A percentile compares a stretch with the other conserved stretches of the same genome.
phyloP scores from a whole-genome alignment of 2,329 filamentous ascomycete genomes.

The Ceratocystis eucalypticola region DNA sequence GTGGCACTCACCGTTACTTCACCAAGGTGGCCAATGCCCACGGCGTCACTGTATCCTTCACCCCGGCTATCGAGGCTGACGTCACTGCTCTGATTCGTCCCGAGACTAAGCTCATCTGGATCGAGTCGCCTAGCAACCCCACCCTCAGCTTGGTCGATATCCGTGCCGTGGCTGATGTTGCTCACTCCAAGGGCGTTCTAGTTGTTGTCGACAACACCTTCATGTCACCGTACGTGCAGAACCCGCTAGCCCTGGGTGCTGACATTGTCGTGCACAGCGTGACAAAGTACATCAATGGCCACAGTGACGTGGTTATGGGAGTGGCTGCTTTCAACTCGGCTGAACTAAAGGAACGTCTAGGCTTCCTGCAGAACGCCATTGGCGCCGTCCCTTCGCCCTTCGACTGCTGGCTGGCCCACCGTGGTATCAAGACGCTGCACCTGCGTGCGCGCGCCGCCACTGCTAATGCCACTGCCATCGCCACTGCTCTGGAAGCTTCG shows the following conservation, averaged over 20 bases:
- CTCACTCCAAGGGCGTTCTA: constrained; percentile 75
- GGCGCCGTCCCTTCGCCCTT: constrained; percentile 90
- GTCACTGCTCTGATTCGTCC: constrained; percentile 71
- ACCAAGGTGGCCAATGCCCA: constrained; percentile 93
- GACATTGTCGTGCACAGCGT: constrained; percentile 96
- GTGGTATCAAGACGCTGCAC: constrained; percentile 92
- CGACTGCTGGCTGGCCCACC: constrained; percentile 95
- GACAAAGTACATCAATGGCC: constrained; percentile 98
- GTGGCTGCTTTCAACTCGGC: constrained; percentile 89
- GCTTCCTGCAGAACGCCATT: constrained; percentile 94
- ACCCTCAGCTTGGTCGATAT: constrained; percentile 91
- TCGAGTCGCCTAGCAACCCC: constrained; percentile 89
- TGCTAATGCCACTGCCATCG: constrained; percentile 66
- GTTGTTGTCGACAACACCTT: constrained; percentile 99
- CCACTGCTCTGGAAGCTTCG: constrained; percentile 62
- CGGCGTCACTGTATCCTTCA: constrained; percentile 88
- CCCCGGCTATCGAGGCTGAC: constrained; percentile 79
- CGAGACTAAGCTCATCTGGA: constrained; percentile 92
- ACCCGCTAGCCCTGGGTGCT: constrained; percentile 85
- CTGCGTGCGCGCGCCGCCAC: constrained; percentile 77
- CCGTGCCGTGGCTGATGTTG: constrained; percentile 64
- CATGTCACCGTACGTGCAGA: constrained; percentile 90
- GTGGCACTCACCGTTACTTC: constrained; percentile 96
- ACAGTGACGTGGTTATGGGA: constrained; percentile 95
- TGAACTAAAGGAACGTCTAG: constrained; percentile 58